phyloP scores from a whole-genome alignment of 352 stramenopile genomes.

The Globisporangium middletonii region DNA sequence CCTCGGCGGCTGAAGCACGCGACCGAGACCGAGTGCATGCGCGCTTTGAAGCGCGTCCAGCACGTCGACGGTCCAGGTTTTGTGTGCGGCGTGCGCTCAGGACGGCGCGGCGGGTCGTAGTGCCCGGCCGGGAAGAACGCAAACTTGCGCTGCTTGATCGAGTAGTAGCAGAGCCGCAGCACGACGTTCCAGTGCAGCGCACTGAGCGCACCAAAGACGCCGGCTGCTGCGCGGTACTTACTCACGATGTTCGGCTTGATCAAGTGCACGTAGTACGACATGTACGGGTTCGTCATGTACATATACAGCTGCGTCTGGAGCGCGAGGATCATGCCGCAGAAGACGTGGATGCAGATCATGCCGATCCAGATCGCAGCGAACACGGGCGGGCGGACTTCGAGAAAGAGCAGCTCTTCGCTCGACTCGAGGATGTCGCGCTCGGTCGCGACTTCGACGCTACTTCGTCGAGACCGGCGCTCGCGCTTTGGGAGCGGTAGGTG shows the following conservation, averaged over 20 bases:
- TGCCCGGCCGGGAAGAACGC: conserved; percentile 12
- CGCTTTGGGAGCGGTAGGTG: background rate
- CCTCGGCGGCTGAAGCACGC: conserved; percentile 15
- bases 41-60: conserved; percentile 2
- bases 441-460: conserved; percentile 1
- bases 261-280: conserved; percentile 23
- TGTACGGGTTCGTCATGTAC: conserved; percentile 15
- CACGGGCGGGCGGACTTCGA: conserved; percentile 10
- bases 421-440: conserved; percentile 12
- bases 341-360: conserved; percentile 19
- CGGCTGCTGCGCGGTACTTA: conserved; percentile 20
- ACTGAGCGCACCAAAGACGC: conserved; percentile 21
- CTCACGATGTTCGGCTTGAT: conserved; percentile 13
- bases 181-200: conserved; percentile 19
- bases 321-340: conserved; percentile 16
- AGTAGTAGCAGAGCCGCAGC: conserved; percentile 15
- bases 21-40: conserved; percentile 3
- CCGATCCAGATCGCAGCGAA: conserved; percentile 18
- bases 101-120: background rate
- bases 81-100: background rate
- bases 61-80: background rate
- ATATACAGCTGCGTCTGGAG: conserved; percentile 19
- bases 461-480: background rate
- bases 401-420: conserved; percentile 13
- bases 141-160: conserved; percentile 14